These are phyloP conservation scores for Noccaea caerulescens DNA, from an alignment of 345 rosid species.

Conservation along the genomic window DNA sequence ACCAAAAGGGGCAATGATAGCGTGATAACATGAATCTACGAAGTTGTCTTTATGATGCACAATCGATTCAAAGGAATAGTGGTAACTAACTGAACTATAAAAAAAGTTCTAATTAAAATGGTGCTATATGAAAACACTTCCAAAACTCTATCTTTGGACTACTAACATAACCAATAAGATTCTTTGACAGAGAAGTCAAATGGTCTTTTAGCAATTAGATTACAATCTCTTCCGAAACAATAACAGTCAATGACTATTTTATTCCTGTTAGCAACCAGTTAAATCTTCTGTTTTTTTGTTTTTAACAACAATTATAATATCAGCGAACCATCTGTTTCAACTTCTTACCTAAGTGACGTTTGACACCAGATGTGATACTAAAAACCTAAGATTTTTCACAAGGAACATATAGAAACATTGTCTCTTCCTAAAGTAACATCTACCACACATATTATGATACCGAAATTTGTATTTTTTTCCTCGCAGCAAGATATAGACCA, in stretches of 20 bases:
- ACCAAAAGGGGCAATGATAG: neutral
- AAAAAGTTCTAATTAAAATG: neutral
- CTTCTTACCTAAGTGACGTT: neutral
- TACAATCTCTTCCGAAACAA: neutral
- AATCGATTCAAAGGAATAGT: neutral
- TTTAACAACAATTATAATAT: neutral
- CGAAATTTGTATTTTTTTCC: neutral
- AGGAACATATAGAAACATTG: neutral
- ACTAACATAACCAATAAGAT: neutral
- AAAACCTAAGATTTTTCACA: neutral
- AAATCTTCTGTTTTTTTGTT: neutral
- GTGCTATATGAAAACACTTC: slow-evolving; percentile 3
- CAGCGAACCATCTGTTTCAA: slow-evolving; percentile 5
- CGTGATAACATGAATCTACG: neutral
- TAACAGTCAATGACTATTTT: neutral
- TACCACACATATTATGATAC: neutral
- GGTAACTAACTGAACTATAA: neutral
- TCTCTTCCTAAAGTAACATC: neutral
- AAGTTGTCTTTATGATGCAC: slow-evolving; percentile 2
- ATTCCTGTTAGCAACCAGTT: neutral
- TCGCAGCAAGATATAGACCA: neutral
- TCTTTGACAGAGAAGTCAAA: neutral
- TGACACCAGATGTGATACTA: neutral
- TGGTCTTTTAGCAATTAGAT: neutral
- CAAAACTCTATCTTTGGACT: neutral